Evolutionary conservation across 768 basidiomycete genomes (phyloP).

Genomic region (Dendrothele bispora): DNA sequence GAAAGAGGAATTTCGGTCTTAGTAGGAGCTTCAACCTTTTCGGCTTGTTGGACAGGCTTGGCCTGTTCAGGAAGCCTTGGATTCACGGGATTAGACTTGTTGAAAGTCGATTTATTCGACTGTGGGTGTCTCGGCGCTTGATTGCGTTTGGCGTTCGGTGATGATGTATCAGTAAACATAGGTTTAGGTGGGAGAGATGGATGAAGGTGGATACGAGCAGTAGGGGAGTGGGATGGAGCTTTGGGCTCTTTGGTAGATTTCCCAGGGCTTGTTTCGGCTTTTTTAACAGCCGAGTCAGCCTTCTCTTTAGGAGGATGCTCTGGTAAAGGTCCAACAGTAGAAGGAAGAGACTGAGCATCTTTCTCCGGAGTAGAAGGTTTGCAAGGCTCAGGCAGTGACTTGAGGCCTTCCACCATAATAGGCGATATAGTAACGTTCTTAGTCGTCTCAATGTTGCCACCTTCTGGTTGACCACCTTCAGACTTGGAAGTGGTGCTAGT

Average conservation of each 20-base stretch:
- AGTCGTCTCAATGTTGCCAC: constrained; percentile 14
- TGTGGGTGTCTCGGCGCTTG: too few relatives aligned
- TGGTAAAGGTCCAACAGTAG: not conserved
- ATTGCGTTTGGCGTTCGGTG: too few relatives aligned
- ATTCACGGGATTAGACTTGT: constrained; percentile 13
- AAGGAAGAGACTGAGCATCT: constrained; percentile 4
- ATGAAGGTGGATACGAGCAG: constrained; percentile 31
- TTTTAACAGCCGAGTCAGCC: constrained; percentile 7
- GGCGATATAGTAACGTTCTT: constrained; percentile 59
- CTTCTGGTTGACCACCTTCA: not conserved
- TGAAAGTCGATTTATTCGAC: constrained; percentile 10
- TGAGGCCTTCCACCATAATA: constrained; percentile 63
- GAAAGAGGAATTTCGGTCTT: not conserved
- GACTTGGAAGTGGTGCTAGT: constrained; percentile 28
- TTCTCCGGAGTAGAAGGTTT: constrained; percentile 13
- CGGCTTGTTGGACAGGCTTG: not conserved
- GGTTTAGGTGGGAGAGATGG: constrained; percentile 53
- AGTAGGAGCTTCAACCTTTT: not conserved
- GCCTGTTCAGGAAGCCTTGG: not conserved
- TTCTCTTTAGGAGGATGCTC: not conserved
- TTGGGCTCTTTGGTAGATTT: too few relatives aligned
- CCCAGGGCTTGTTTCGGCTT: constrained; percentile 5
- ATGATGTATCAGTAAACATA: constrained; percentile 19
- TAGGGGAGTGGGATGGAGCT: constrained; percentile 8
- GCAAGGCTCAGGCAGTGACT: constrained; percentile 53